A percentile compares a stretch with the other conserved stretches of the same genome.
phyloP scores from a whole-genome alignment of 2,329 filamentous ascomycete genomes.

The Lachnellula arida region DNA sequence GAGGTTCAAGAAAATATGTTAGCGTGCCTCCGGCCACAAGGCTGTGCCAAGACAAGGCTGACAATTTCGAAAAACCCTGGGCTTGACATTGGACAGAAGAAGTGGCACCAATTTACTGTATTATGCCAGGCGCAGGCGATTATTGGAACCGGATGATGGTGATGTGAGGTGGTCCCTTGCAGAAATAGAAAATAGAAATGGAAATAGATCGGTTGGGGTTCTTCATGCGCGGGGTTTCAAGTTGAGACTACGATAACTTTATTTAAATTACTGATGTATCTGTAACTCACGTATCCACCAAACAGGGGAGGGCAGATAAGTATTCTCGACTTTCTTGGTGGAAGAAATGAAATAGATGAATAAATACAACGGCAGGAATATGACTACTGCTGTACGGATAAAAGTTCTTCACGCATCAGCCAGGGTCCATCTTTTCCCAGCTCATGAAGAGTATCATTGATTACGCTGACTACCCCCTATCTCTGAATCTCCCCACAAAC shows the following conservation, averaged over 20 bases:
- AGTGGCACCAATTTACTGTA: too few relatives aligned
- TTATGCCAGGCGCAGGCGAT: too few relatives aligned
- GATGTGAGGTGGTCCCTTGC: too few relatives aligned
- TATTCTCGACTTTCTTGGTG: too few relatives aligned
- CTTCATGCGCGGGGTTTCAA: not conserved
- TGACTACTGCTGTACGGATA: not conserved
- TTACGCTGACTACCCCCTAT: slow-evolving; percentile 21
- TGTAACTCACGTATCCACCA: not conserved
- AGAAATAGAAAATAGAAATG: too few relatives aligned
- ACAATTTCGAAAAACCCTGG: not conserved
- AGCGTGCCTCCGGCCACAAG: slow-evolving; percentile 16
- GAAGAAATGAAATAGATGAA: not conserved
- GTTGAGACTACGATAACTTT: not conserved
- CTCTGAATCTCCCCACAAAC: slow-evolving; percentile 11
- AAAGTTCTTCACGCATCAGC: not conserved
- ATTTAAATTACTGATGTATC: not conserved
- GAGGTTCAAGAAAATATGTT: slow-evolving; percentile 17
- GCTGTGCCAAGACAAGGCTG: slow-evolving; percentile 24
- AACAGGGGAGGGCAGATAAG: not conserved
- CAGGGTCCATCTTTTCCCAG: not conserved
- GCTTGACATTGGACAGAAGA: not conserved
- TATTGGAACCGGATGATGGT: too few relatives aligned
- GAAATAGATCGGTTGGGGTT: too few relatives aligned
- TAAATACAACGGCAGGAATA: not conserved
- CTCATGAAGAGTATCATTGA: slow-evolving; percentile 15